Conservation (phyloP, 495 filamentous ascomycete genomes). For the Hypoxylon crocopeplum region DNA sequence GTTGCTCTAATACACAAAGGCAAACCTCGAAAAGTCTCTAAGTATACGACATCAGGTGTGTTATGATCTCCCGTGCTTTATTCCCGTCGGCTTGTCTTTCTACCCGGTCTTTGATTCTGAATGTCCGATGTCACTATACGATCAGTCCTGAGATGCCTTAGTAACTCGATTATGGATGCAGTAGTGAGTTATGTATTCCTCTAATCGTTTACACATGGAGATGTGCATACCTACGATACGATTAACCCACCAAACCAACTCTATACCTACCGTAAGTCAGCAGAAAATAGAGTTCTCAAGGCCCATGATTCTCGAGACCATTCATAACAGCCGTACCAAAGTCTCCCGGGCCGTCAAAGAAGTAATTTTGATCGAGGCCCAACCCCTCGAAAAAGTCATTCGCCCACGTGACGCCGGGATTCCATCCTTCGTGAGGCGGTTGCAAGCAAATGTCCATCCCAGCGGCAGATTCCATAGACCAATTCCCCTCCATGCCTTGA, state of each 20-base stretch:
- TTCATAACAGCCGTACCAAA: slow-evolving; percentile 17
- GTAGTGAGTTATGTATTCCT: too few relatives aligned
- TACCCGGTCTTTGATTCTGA: too few relatives aligned
- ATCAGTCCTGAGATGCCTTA: too few relatives aligned
- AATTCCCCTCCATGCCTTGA: slow-evolving; percentile 14
- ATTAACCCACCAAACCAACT: background rate
- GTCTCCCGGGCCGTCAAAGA: slow-evolving; percentile 22
- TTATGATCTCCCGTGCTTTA: too few relatives aligned
- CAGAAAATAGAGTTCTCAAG: too few relatives aligned
- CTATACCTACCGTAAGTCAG: background rate
- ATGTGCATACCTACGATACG: background rate
- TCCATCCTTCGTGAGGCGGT: slow-evolving; percentile 5
- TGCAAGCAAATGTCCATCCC: slow-evolving; percentile 4
- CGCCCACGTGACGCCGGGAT: slow-evolving; percentile 12
- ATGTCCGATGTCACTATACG: too few relatives aligned
- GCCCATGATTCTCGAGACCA: slow-evolving; percentile 1
- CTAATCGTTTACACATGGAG: background rate
- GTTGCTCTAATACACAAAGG: background rate
- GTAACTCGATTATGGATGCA: too few relatives aligned
- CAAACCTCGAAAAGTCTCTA: too few relatives aligned
- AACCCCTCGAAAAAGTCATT: slow-evolving; percentile 32
- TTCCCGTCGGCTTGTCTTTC: too few relatives aligned
- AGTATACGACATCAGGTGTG: too few relatives aligned
- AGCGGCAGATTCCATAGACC: background rate
- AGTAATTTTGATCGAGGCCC: slow-evolving; percentile 33